Base-by-base conservation (phyloP, 23 red algal species). In the Pyropia haitanensis region DNA sequence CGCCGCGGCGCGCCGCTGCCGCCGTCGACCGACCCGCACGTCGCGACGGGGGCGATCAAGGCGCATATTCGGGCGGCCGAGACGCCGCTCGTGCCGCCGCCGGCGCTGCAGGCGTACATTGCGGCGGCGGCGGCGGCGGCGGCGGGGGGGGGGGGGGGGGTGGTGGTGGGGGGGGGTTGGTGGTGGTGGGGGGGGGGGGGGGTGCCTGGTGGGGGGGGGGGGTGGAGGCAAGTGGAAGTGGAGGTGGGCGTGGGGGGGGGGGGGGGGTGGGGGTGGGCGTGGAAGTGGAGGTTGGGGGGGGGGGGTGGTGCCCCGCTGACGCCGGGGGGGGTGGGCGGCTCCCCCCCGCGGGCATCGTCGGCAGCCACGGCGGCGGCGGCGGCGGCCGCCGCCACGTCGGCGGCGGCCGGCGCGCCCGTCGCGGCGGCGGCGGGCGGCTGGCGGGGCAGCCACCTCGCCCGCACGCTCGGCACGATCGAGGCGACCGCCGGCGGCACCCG, bases 31-130 rank as follows among this genome's bases (percentile, higher is more conserved):
- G 86, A 90, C 64, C 77, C 78, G 26, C 76, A 90, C 67, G 86
- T 82, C 8, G 86, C 78, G 20, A 77, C 75, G 13, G 86, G 86
- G 16, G 77, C 79, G 26, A 81, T 90, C 62, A 90, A 90, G 53
- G 78, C 86, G 22, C 60, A 76, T 28, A 71, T 90, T 52, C 64
- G 86, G 18, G 68, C 78, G 25, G 86, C 86, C 1, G 72, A 79
- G n/a, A 54, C 61, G 14, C 76, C 86, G 53, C 86, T 90, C 1
- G 78, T 90, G 12, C 55, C 66, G 13, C 62, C 71, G 18, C 60
- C 72, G 18, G 78, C 75, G 58, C 60, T 81, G 51, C 70, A 70
- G 2, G 67, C 53, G 20, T 90, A 76, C 50, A 82, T 82, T 22
- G 78, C 57, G 12, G 58, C 53, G 31, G 67, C 31, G n/a, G 67